Conservation (phyloP, 1,284 basidiomycete species). For the Malassezia equina region DNA sequence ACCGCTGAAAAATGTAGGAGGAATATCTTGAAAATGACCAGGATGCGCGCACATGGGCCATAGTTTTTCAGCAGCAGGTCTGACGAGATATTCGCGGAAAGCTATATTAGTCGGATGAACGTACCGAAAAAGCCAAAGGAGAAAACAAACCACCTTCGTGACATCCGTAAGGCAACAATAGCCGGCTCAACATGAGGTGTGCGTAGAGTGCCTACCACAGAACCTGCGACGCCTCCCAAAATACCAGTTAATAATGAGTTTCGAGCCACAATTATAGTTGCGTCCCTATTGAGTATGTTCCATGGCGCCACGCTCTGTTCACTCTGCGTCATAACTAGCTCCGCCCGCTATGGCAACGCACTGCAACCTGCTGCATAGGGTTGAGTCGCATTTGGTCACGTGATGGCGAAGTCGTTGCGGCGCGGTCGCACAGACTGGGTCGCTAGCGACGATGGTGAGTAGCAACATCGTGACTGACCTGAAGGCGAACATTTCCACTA, state of each 20-base stretch:
- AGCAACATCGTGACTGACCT: neutral
- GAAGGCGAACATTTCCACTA: conserved; percentile 37
- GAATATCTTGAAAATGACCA: neutral
- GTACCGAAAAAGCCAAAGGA: conserved; percentile 17
- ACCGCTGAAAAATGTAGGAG: conserved; percentile 2
- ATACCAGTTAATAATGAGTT: neutral
- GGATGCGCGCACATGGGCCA: neutral
- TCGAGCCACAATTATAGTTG: neutral
- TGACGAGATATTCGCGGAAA: conserved; percentile 6
- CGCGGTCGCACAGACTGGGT: neutral
- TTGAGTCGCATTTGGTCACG: neutral
- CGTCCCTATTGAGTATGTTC: neutral
- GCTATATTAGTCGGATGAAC: neutral
- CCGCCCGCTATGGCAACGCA: neutral
- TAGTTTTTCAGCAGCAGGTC: neutral
- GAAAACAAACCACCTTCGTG: conserved; percentile 6
- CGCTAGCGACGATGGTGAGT: conserved; percentile 12
- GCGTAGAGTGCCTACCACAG: neutral
- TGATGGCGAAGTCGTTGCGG: neutral
- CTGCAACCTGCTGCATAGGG: neutral
- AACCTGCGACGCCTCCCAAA: neutral
- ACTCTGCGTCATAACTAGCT: neutral
- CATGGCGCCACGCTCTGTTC: neutral
- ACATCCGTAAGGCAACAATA: neutral
- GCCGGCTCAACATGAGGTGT: neutral